Conservation (phyloP, 2,329 filamentous ascomycete genomes). For the Exophiala phaeomuriformis region DNA sequence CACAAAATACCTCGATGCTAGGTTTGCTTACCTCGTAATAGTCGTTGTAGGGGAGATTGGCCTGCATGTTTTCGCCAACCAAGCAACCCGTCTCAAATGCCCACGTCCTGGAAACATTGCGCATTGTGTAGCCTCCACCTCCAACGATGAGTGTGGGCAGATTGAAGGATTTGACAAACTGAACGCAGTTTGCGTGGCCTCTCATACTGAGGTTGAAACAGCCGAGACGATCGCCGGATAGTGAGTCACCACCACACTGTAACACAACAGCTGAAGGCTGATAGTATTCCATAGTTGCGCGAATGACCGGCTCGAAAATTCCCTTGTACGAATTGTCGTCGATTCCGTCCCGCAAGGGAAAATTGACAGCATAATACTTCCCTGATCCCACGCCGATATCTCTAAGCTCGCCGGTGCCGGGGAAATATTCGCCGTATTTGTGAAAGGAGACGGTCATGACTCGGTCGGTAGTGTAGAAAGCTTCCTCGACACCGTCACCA, state of each 20-base stretch:
- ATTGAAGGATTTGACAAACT: slow-evolving; percentile 61
- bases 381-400: slow-evolving; percentile 61
- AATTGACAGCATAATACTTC: slow-evolving; percentile 63
- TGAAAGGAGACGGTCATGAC: slow-evolving; percentile 68
- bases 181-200: slow-evolving; percentile 63
- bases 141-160: slow-evolving; percentile 59
- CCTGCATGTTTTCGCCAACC: slow-evolving; percentile 71
- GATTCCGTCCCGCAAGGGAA: slow-evolving; percentile 62
- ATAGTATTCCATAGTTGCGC: slow-evolving; percentile 63
- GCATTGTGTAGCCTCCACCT: slow-evolving; percentile 64
- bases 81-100: slow-evolving; percentile 68
- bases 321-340: slow-evolving; percentile 60
- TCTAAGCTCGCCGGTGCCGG: slow-evolving; percentile 60
- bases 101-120: slow-evolving; percentile 57
- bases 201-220: slow-evolving; percentile 66
- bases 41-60: slow-evolving; percentile 88
- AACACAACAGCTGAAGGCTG: slow-evolving; percentile 60
- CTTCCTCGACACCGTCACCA: slow-evolving; percentile 63
- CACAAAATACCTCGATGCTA: neutral
- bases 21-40: slow-evolving; percentile 64
- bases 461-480: slow-evolving; percentile 63
- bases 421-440: slow-evolving; percentile 67
- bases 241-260: slow-evolving; percentile 61
- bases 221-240: slow-evolving; percentile 60
- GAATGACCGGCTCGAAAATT: slow-evolving; percentile 62